Base-by-base conservation (phyloP, 1,284 basidiomycete species). In the Papiliotrema terrestris region DNA sequence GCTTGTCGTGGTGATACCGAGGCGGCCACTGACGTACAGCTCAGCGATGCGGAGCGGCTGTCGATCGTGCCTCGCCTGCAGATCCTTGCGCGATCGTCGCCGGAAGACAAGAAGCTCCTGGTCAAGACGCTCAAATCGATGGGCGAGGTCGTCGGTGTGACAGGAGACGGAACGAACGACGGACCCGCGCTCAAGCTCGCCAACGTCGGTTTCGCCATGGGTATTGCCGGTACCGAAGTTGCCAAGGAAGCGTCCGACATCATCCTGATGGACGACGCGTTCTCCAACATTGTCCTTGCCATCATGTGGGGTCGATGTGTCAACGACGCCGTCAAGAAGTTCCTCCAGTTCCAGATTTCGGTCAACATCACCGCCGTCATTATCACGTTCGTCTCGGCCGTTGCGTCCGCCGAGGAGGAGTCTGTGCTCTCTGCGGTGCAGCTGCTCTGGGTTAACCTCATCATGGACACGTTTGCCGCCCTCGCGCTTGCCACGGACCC, bases 281-380 rank as follows among this genome's bases (percentile, higher is more conserved):
- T 98, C 74, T 81, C 90, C 9, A 93, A 90, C 17, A 95, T 98
- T 72, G 91, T 97, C 62, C 88, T 91, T 68, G 95, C 94, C 54
- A 94, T 98, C 69, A 94, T 96, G 83, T 98, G 95, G 95, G 95
- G 95, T 45, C 90, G 95, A 56, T 95, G 92, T 73, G 94, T 98
- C 61, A 98, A 97, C 76, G 95, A 98, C 73, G 85, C 93, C 0
- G 95, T 98, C 59, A 87, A 89, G 74, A 98, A 98, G 80, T 98
- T 98, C 80, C 74, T 98, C 59, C 95, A 98, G 80, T 98, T 98
- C 84, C 96, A 98, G 80, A 83, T 98, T 62, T 92, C 91, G 56
- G 91, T 91, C 69, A 98, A 98, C 80, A 84, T 98, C 59, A 94
- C 92, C 5, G 95, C 95, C 45, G 94, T 98, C 56, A 76, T 95